Conservation (phyloP, 441 rosid genomes). For the Brassica hybrid region DNA sequence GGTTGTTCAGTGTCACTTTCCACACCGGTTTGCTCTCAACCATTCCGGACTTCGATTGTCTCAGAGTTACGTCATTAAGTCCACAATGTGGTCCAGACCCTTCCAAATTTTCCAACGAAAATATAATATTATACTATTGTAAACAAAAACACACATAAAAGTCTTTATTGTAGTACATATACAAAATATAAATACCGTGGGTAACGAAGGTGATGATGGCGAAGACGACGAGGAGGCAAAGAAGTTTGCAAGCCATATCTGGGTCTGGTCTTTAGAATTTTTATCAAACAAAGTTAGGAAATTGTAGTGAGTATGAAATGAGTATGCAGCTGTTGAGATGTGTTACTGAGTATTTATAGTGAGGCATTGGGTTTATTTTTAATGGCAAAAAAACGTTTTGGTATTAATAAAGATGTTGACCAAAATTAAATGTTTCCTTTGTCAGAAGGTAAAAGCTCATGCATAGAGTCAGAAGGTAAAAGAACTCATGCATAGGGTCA, state of each 20-base stretch:
- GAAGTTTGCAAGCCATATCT: not conserved
- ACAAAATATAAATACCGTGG: not conserved
- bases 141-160: not conserved
- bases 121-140: not conserved
- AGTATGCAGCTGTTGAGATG: not conserved
- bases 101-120: not conserved
- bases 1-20: slow-evolving; percentile 14
- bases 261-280: not conserved
- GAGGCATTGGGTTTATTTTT: not conserved
- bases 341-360: slow-evolving; percentile 3
- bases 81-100: not conserved
- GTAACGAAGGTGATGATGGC: not conserved
- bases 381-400: too few relatives aligned
- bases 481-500: not conserved
- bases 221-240: not conserved
- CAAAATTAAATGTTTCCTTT: too few relatives aligned
- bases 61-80: not conserved
- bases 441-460: too few relatives aligned
- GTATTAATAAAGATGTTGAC: not conserved
- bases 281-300: not conserved
- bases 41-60: slow-evolving; percentile 16
- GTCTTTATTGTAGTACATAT: not conserved
- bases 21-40: slow-evolving; percentile 16
- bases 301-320: not conserved
- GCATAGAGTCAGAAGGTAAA: too few relatives aligned